Evolutionary conservation across 2,329 filamentous ascomycete genomes (phyloP).

Genomic region (Fusarium sp.): DNA sequence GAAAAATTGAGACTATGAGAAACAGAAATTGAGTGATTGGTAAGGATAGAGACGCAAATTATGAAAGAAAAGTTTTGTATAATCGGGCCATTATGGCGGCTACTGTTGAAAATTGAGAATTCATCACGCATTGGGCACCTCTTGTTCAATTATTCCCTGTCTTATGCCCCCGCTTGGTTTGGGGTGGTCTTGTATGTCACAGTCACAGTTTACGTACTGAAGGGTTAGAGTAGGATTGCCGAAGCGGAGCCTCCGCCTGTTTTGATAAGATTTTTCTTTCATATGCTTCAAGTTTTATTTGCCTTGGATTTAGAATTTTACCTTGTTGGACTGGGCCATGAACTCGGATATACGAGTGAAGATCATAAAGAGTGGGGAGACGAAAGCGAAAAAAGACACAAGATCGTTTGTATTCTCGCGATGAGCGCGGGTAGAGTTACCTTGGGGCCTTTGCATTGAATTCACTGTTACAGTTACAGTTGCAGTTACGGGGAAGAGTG

Average conservation of each 20-base stretch:
- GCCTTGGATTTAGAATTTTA: background rate
- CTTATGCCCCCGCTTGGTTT: slow-evolving; percentile 26
- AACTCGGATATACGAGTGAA: slow-evolving; percentile 19
- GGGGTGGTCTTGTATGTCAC: slow-evolving; percentile 15
- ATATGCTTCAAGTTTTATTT: background rate
- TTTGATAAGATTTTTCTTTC: slow-evolving; percentile 12
- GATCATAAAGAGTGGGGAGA: slow-evolving; percentile 18
- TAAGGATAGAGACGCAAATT: background rate
- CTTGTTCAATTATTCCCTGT: slow-evolving; percentile 15
- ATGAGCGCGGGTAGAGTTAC: slow-evolving; percentile 14
- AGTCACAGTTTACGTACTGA: slow-evolving; percentile 1
- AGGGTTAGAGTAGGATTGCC: slow-evolving; percentile 34
- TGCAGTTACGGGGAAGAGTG: background rate
- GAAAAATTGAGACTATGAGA: background rate
- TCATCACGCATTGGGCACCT: slow-evolving; percentile 23
- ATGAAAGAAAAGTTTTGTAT: background rate
- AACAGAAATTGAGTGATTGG: background rate
- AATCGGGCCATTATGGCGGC: slow-evolving; percentile 30
- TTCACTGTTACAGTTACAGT: slow-evolving; percentile 1
- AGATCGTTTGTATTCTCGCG: background rate
- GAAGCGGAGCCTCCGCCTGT: slow-evolving; percentile 22
- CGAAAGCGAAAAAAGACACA: background rate
- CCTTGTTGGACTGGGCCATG: slow-evolving; percentile 16
- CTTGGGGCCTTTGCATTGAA: background rate
- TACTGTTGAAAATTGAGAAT: background rate